These are phyloP conservation scores for Euphorbia celastroides DNA, from an alignment of 441 rosid genomes.

Conservation along the genomic window DNA sequence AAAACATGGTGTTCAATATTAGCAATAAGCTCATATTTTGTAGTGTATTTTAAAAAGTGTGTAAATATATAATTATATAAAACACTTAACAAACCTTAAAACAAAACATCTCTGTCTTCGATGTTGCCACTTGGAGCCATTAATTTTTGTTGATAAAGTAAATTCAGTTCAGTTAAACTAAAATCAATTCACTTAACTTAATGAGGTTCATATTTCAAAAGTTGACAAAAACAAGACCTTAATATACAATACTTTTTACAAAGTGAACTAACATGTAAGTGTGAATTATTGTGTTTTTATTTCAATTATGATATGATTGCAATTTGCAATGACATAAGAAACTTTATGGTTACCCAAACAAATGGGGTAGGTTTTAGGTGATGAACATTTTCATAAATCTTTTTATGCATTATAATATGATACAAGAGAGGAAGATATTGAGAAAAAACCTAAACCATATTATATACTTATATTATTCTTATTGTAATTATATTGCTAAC, in stretches of 20 bases:
- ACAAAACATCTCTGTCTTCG: constrained; percentile 25
- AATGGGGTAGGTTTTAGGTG: constrained; percentile 36
- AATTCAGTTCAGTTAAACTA: background rate
- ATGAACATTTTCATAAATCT: constrained; percentile 14
- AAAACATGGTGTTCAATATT: no score
- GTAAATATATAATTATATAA: no score
- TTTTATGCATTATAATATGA: constrained; percentile 1
- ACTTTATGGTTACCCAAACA: constrained; percentile 18
- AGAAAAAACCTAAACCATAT: constrained; percentile 24
- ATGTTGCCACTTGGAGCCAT: constrained; percentile 26
- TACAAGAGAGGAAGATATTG: constrained; percentile 13
- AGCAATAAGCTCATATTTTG: no score
- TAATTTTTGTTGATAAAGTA: constrained; percentile 13
- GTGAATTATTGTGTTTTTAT: background rate
- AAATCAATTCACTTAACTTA: no score
- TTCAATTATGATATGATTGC: background rate
- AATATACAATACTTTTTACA: no score
- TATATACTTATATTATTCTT: background rate
- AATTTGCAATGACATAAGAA: constrained; percentile 33
- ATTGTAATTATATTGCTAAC: background rate
- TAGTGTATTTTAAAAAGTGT: no score
- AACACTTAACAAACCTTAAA: no score
- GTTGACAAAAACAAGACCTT: background rate
- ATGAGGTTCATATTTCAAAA: no score
- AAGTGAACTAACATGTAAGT: no score